Base-by-base conservation (phyloP, 2,329 filamentous ascomycete genomes). In the Sclerotinia minor region DNA sequence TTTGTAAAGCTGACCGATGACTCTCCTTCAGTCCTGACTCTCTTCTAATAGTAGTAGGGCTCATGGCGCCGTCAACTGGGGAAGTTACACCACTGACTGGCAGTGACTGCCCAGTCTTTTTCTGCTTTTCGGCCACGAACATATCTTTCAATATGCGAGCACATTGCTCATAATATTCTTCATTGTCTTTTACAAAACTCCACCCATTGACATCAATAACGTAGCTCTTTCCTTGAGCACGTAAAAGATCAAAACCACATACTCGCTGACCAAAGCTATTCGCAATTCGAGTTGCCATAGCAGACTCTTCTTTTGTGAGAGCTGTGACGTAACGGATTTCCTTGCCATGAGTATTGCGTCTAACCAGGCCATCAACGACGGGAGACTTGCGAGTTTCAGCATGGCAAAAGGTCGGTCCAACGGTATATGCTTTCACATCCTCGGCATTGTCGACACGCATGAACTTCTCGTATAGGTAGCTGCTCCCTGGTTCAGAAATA, bases 171-270 rank as follows among this genome's bases (percentile, higher is more conserved):
- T 99, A 99, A 79, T 99, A 99, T 69, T 96, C 94, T 71, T 97
- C 94, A 75, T 99, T 99, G 78, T 99, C 96, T 78, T 99, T 99
- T 78, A 99, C 95, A 75, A 99, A 99, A 77, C 94, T 98, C 96
- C 96, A 99, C 17, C 95, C 95, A 78, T 99, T 99, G 74, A 99
- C 95, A 75, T 99, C 95, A 73, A 99, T 99, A 60, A 99, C 95
- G 79, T 92, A 99, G 77, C 94, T 98, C 78, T 92, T 92, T 21
- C 93, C 92, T 61, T 88, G 89, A 17, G 94, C 92, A 38, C 96
- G 89, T 67, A 99, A 83, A 69, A 99, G 84, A 77, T 99, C 95
- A 75, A 99, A 99, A 0, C 95, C 95, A 77, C 95, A 99, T 3
- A 99, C 94, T 66, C 92, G 85, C 78, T 99, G 95, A 0, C 94